A percentile compares a stretch with the other conserved stretches of the same genome.
Evolutionary conservation across 2,329 filamentous ascomycete species (phyloP).

Genomic region (Fonsecaea nubica): DNA sequence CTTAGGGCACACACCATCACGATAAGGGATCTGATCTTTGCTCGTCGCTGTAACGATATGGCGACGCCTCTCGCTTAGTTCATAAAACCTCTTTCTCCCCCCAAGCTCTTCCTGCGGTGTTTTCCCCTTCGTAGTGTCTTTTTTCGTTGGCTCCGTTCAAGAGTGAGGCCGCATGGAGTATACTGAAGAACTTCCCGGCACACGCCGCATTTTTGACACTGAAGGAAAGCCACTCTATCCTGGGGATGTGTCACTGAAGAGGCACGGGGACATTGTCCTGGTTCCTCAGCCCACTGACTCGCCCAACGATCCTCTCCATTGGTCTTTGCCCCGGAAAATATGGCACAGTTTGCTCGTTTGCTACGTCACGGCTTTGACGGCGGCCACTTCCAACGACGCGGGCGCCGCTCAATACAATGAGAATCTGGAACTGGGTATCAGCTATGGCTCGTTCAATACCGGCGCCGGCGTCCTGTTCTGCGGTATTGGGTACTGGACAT

Average conservation of each 20-base stretch:
- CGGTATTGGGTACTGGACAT: constrained; percentile 62
- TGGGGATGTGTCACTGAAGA: constrained; percentile 39
- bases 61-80: constrained; percentile 18
- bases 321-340: constrained; percentile 56
- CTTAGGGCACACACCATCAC: constrained; percentile 18
- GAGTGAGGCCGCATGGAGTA: constrained; percentile 25
- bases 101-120: constrained; percentile 1
- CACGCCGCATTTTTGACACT: constrained; percentile 38
- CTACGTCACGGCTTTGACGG: constrained; percentile 62
- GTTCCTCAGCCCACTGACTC: constrained; percentile 61
- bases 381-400: constrained; percentile 63
- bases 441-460: constrained; percentile 61
- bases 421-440: constrained; percentile 58
- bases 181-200: constrained; percentile 37
- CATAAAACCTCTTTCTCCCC: constrained; percentile 23
- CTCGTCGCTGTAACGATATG: constrained; percentile 14
- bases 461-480: constrained; percentile 64
- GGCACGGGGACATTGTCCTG: constrained; percentile 56
- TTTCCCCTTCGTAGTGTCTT: background rate
- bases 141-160: background rate
- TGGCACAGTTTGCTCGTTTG: constrained; percentile 61
- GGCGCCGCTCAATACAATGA: constrained; percentile 60
- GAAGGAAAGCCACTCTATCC: constrained; percentile 34
- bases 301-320: constrained; percentile 62
- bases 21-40: constrained; percentile 25